These are phyloP conservation scores for Polytolypa hystricis DNA, from an alignment of 2,329 filamentous ascomycete genomes.

Conservation along the genomic window DNA sequence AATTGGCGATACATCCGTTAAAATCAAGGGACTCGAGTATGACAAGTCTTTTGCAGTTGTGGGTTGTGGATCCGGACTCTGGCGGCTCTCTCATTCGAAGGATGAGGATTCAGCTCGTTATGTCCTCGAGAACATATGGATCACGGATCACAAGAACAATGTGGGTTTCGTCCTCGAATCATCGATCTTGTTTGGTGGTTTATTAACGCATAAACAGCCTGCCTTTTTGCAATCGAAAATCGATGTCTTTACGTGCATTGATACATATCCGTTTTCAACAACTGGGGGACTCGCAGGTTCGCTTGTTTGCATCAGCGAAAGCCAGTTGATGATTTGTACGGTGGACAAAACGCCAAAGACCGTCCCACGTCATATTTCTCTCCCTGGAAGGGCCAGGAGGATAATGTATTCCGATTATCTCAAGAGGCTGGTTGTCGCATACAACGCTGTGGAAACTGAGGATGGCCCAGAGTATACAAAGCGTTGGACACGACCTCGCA, in stretches of 20 bases:
- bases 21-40: slow-evolving; percentile 19
- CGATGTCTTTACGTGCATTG: slow-evolving; percentile 26
- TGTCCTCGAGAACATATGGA: slow-evolving; percentile 26
- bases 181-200: background rate
- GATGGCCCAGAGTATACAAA: slow-evolving; percentile 19
- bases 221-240: slow-evolving; percentile 27
- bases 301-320: slow-evolving; percentile 38
- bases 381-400: slow-evolving; percentile 32
- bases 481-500: slow-evolving; percentile 22
- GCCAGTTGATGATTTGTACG: slow-evolving; percentile 38
- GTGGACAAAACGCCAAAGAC: slow-evolving; percentile 32
- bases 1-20: slow-evolving; percentile 28
- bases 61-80: slow-evolving; percentile 28
- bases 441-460: slow-evolving; percentile 20
- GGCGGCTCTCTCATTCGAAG: slow-evolving; percentile 23
- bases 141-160: slow-evolving; percentile 33
- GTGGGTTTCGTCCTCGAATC: slow-evolving; percentile 18
- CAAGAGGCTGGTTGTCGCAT: slow-evolving; percentile 41
- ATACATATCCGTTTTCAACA: slow-evolving; percentile 14
- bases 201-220: slow-evolving; percentile 17
- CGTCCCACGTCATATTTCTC: slow-evolving; percentile 29
- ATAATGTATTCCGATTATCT: slow-evolving; percentile 36
- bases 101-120: slow-evolving; percentile 18
- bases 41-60: slow-evolving; percentile 21
- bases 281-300: slow-evolving; percentile 27